Base-by-base conservation (phyloP, 306 rosid species). In the Quercus aquifolioides region DNA sequence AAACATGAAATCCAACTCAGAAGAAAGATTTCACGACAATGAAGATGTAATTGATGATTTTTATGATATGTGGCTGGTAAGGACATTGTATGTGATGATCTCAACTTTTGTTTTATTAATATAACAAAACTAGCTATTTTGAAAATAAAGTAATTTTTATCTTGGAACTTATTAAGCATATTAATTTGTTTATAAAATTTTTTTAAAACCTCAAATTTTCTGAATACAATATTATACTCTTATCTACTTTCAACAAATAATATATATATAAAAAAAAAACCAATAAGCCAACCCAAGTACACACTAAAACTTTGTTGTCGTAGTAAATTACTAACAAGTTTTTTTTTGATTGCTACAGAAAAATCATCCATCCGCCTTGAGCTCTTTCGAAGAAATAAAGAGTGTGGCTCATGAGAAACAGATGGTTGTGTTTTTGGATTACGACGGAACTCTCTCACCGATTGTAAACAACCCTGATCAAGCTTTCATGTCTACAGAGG, bases 391-490 rank as follows among this genome's bases (percentile, higher is more conserved):
- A 10, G 83, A 90, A 74, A 73, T 90, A 83, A 86, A 84, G 90
- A 86, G 56, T 51, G 58, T 30, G 23, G 91, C 77, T 3, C 71
- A 84, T 33, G 90, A 69, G 74, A 87, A 87, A 81, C 60, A 82
- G 19, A 78, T 84, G 41, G 88, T 84, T 43, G 86, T 90, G 78
- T 90, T 90, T 73, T 78, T 87, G 84, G 90, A 90, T 74, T 90
- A 90, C 57, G 94, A 90, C 74, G 94, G 94, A 78, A 90, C 93
- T 20, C 85, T 87, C 38, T 84, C 93, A 8, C 87, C 79, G 0
- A 90, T 90, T 70, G 90, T 84, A 2, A 75, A 84, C 41, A 82
- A 87, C 69, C 94, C 94, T 35, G 88, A 87, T 35, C 26, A 64
- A 19, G 94, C 94, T 60, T 33, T 78, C 81, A 87, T 90, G 85